Conservation (phyloP, 805 yeast species). For the Starmerella sirachaensis region DNA sequence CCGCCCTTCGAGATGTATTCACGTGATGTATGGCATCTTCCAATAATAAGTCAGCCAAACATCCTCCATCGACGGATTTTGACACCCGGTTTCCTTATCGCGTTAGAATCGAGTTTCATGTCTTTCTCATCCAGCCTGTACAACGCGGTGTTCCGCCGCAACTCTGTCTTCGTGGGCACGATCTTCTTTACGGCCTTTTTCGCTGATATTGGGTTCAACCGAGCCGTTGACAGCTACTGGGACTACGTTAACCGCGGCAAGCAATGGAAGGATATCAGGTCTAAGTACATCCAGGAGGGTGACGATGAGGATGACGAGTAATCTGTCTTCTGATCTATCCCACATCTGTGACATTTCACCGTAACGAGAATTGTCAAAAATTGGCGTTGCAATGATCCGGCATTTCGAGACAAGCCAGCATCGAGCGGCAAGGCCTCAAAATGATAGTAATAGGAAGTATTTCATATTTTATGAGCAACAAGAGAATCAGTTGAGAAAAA, state of each 20-base stretch:
- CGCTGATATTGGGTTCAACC: constrained; percentile 38
- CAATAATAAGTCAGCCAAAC: too few relatives aligned
- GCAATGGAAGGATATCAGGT: constrained; percentile 28
- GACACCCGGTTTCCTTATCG: too few relatives aligned
- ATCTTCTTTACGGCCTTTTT: constrained; percentile 74
- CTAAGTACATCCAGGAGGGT: constrained; percentile 22
- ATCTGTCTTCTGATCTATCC: background rate
- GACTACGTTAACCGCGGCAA: constrained; percentile 31
- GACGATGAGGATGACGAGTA: constrained; percentile 23
- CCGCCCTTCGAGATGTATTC: too few relatives aligned
- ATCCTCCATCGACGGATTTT: too few relatives aligned
- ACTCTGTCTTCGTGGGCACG: constrained; percentile 75
- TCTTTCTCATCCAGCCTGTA: constrained; percentile 38
- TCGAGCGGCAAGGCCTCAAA: too few relatives aligned
- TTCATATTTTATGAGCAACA: too few relatives aligned
- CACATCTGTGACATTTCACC: background rate
- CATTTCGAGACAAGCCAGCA: too few relatives aligned
- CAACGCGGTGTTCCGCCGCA: constrained; percentile 74
- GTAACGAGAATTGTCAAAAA: too few relatives aligned
- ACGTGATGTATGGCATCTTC: too few relatives aligned
- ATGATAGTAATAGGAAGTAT: too few relatives aligned
- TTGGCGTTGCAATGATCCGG: too few relatives aligned
- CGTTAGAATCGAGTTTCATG: constrained; percentile 12
- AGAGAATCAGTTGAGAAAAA: too few relatives aligned
- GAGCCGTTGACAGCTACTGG: constrained; percentile 28